These are phyloP conservation scores for Tetradesmus lagerheimii DNA, from an alignment of 139 green algal genomes.

Conservation along the genomic window DNA sequence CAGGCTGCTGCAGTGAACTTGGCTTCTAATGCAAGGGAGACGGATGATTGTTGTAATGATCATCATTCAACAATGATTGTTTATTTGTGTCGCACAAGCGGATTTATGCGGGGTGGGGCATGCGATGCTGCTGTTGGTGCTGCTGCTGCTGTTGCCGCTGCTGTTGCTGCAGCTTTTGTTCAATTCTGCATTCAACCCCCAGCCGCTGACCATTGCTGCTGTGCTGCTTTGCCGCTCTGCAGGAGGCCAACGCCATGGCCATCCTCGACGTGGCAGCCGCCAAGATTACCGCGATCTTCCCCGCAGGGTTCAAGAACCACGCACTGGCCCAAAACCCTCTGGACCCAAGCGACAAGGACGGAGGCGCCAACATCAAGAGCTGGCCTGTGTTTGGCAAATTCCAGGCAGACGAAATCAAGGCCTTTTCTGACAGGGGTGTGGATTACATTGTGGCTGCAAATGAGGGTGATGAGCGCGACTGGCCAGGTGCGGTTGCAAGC, in stretches of 20 bases:
- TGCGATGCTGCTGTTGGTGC: no score
- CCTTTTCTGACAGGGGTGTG: slow-evolving; percentile 3
- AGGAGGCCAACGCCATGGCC: slow-evolving; percentile 49
- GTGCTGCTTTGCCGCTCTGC: background rate
- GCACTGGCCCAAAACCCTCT: slow-evolving; percentile 6
- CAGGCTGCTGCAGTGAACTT: no score
- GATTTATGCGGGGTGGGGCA: no score
- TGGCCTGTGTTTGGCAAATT: slow-evolving; percentile 41
- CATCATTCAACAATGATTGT: no score
- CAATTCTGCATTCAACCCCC: no score
- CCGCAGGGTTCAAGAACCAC: slow-evolving; percentile 44
- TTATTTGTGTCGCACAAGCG: no score
- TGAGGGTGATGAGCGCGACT: slow-evolving; percentile 5
- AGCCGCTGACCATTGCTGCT: no score
- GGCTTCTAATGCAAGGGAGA: no score
- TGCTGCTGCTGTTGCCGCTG: no score
- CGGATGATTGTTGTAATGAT: no score
- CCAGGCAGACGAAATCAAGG: slow-evolving; percentile 38
- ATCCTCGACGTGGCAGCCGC: slow-evolving; percentile 37
- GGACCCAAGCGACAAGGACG: slow-evolving; percentile 37
- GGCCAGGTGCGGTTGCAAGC: background rate
- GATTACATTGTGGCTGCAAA: slow-evolving; percentile 41
- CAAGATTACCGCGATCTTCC: slow-evolving; percentile 33
- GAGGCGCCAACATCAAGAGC: background rate
- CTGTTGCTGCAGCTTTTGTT: no score